phyloP scores from a whole-genome alignment of 805 yeast species.

The Schizosaccharomyces cryophilus region DNA sequence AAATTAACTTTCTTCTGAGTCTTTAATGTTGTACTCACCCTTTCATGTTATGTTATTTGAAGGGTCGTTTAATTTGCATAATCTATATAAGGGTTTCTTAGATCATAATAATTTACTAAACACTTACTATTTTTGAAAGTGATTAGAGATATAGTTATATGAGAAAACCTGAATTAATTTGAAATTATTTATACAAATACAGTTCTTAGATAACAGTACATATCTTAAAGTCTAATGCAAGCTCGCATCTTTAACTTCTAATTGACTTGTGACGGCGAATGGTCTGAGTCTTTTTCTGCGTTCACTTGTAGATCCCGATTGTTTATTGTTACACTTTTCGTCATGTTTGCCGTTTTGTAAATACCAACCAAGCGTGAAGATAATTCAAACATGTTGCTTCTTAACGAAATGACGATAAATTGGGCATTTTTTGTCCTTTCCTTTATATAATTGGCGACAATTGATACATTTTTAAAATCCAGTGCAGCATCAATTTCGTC shows the following conservation, averaged over 20 bases:
- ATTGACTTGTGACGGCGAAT: too few species aligned
- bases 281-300: too few species aligned
- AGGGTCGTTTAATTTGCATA: neutral
- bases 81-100: neutral
- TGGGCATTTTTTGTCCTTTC: slow-evolving; percentile 92
- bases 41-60: neutral
- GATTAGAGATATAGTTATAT: too few species aligned
- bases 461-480: slow-evolving; percentile 88
- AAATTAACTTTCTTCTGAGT: neutral
- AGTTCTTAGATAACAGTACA: too few species aligned
- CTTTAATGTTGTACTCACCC: neutral
- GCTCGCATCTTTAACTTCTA: too few species aligned
- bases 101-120: neutral
- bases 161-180: too few species aligned
- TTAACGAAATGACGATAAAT: slow-evolving; percentile 75
- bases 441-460: slow-evolving; percentile 89
- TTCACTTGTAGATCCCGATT: neutral
- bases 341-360: slow-evolving; percentile 72
- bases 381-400: slow-evolving; percentile 94
- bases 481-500: slow-evolving; percentile 98
- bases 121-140: too few species aligned
- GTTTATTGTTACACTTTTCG: neutral
- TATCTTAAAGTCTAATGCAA: too few species aligned
- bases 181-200: too few species aligned
- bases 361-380: slow-evolving; percentile 88